Evolutionary conservation across 129 eudicot genomes (phyloP).

Genomic region (Centella asiatica): DNA sequence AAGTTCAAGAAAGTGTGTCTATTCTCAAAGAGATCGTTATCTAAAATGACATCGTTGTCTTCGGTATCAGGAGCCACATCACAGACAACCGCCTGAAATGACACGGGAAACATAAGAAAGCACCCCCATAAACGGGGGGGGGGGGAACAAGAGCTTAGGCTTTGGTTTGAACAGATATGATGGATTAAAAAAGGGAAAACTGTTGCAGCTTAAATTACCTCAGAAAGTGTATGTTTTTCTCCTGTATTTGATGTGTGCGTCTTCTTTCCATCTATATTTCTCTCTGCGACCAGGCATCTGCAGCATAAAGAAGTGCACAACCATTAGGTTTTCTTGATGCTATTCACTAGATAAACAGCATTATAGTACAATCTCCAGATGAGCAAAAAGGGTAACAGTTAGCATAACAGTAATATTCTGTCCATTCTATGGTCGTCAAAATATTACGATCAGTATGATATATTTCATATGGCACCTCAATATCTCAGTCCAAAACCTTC

Average conservation of each 20-base stretch:
- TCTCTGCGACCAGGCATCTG: slow-evolving; percentile 51
- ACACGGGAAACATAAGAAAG: background rate
- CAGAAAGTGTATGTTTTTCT: slow-evolving; percentile 46
- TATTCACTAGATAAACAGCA: too few species aligned
- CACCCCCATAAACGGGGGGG: background rate
- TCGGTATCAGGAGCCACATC: slow-evolving; percentile 53
- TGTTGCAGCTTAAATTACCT: slow-evolving; percentile 34
- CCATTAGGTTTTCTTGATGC: background rate
- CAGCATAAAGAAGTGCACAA: slow-evolving; percentile 14
- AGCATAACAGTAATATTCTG: too few species aligned
- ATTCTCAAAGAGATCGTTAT: slow-evolving; percentile 45
- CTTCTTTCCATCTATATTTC: slow-evolving; percentile 16
- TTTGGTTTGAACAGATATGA: background rate
- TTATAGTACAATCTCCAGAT: too few species aligned
- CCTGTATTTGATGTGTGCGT: slow-evolving; percentile 55
- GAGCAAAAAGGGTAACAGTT: too few species aligned
- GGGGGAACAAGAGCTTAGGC: background rate
- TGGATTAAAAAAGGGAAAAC: background rate
- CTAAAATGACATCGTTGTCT: slow-evolving; percentile 47
- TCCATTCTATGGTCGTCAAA: too few species aligned
- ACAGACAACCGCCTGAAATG: slow-evolving; percentile 37
- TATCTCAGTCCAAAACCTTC: too few species aligned
- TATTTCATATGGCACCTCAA: too few species aligned
- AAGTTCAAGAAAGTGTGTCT: slow-evolving; percentile 59
- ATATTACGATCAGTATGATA: too few species aligned